These are phyloP conservation scores for Paecilomyces sp. DNA, from an alignment of 2,329 filamentous ascomycete species.

Conservation along the genomic window DNA sequence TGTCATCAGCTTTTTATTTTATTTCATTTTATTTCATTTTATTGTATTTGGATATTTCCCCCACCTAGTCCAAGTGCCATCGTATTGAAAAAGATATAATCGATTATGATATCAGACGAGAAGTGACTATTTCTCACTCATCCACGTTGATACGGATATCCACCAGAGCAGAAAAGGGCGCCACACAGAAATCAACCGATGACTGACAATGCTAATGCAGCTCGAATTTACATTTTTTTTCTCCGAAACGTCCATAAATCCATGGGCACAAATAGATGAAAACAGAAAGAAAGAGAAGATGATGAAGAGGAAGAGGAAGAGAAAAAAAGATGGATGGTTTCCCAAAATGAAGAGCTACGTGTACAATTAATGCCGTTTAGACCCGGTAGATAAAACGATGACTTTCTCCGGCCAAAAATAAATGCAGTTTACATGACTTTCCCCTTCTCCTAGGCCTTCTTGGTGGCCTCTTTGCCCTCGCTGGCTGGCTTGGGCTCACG, in stretches of 20 bases:
- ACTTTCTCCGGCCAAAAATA: constrained; percentile 1
- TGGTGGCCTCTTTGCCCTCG: constrained; percentile 41
- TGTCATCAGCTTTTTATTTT: not conserved
- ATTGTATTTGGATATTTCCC: not conserved
- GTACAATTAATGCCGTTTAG: not conserved
- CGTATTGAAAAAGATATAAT: not conserved
- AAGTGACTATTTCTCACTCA: not conserved
- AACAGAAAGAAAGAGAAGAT: too few relatives aligned
- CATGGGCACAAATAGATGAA: not conserved
- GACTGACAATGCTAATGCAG: not conserved
- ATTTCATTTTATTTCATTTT: not conserved
- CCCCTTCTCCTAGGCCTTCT: constrained; percentile 12
- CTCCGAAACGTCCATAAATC: not conserved
- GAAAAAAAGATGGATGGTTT: not conserved
- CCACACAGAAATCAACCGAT: not conserved
- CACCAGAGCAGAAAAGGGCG: not conserved
- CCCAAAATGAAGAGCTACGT: constrained; percentile 3
- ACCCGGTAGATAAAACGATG: not conserved
- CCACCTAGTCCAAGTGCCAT: not conserved
- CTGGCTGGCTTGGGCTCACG: constrained; percentile 40
- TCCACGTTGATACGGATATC: not conserved
- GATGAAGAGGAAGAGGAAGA: not conserved
- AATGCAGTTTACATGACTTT: not conserved
- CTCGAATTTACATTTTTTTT: not conserved
- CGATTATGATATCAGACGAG: not conserved